These are phyloP conservation scores for Sphaerobolus stellatus DNA, from an alignment of 1,284 basidiomycete genomes.

Conservation along the genomic window DNA sequence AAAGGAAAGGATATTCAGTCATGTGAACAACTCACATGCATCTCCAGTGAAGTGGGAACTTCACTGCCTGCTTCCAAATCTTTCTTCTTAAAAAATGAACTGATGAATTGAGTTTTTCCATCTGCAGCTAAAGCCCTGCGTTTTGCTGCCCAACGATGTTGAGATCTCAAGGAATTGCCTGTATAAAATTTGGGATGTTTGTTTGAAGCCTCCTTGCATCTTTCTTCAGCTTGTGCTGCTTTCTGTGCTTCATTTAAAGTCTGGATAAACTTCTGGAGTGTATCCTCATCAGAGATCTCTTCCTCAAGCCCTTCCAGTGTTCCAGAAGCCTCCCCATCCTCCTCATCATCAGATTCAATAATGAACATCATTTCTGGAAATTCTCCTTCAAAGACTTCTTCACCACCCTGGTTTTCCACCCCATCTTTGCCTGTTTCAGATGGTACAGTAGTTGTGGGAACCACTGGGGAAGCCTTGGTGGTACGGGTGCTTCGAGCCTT, in stretches of 20 bases:
- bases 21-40: too few relatives aligned
- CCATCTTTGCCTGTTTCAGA: too few relatives aligned
- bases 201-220: not conserved
- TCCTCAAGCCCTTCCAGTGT: too few relatives aligned
- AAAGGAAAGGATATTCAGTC: too few relatives aligned
- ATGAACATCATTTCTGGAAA: constrained; percentile 3
- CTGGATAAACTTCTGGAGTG: not conserved
- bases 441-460: too few relatives aligned
- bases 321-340: too few relatives aligned
- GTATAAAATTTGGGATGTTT: not conserved
- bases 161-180: constrained; percentile 1
- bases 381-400: not conserved
- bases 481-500: too few relatives aligned
- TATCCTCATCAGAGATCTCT: too few relatives aligned
- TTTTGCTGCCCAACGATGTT: not conserved
- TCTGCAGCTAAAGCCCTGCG: not conserved
- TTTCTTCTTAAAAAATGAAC: not conserved
- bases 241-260: constrained; percentile 1
- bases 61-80: not conserved
- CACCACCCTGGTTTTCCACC: not conserved
- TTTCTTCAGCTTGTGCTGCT: not conserved
- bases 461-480: too few relatives aligned
- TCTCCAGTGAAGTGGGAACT: not conserved
- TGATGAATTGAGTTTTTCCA: not conserved
- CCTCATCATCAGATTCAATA: too few relatives aligned